These are phyloP conservation scores for Tricholoma terreum DNA, from an alignment of 768 basidiomycete genomes.

Conservation along the genomic window DNA sequence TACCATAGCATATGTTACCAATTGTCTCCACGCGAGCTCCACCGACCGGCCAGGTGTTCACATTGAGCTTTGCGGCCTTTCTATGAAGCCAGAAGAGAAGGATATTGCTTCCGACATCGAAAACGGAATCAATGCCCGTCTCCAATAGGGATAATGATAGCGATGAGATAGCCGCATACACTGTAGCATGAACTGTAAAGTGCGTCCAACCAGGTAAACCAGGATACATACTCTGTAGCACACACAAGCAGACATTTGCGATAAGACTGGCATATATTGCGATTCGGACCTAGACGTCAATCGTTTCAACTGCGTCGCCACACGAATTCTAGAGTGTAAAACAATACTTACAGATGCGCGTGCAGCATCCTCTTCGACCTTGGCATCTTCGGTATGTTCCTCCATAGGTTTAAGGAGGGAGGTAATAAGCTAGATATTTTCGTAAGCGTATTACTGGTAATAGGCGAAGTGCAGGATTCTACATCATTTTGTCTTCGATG, in stretches of 20 bases:
- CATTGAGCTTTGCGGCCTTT: constrained; percentile 67
- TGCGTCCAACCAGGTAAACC: not conserved
- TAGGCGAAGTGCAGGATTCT: constrained; percentile 18
- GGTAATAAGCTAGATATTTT: constrained; percentile 62
- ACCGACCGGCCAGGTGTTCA: constrained; percentile 89
- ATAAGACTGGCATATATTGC: constrained; percentile 84
- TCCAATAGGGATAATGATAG: constrained; percentile 83
- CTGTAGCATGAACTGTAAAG: constrained; percentile 33
- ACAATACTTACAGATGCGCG: constrained; percentile 57
- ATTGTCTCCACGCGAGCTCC: constrained; percentile 89
- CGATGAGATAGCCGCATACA: constrained; percentile 90
- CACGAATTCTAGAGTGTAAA: not conserved
- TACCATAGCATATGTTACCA: constrained; percentile 85
- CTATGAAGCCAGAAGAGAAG: constrained; percentile 78
- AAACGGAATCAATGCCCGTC: constrained; percentile 85
- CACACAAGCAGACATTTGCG: constrained; percentile 69
- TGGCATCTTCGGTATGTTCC: constrained; percentile 81
- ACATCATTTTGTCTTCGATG: constrained; percentile 75
- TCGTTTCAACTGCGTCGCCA: not conserved
- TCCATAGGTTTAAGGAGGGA: constrained; percentile 90
- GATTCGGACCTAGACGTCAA: constrained; percentile 65
- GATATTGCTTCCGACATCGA: constrained; percentile 80
- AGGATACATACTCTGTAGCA: constrained; percentile 59
- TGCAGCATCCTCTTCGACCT: constrained; percentile 59
- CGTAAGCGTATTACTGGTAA: not conserved